Evolutionary conservation across 2,329 filamentous ascomycete species (phyloP), one percentile per base, ranked within the genome.

Genomic region (Thielaviopsis musarum): DNA sequence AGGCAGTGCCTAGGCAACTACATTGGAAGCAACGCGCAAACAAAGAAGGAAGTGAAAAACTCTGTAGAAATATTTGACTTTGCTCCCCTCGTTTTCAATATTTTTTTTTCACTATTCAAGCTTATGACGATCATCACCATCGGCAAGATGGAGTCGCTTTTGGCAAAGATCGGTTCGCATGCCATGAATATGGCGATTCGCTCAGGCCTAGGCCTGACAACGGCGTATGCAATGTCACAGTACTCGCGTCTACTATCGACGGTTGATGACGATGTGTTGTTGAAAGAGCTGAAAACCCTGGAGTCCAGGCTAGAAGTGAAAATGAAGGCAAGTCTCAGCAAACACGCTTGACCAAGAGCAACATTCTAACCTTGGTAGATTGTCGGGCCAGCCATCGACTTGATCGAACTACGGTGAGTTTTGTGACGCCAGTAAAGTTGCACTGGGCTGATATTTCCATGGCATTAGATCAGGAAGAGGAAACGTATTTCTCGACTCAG

Each of bases 151-250:
- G 89, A 95, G 69, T 76, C 76, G 58, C 75, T 82, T 63, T 71
- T 82, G 60, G 67, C 75, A 56, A 70, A 72, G 52, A 69, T 82
- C 61, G 78, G 78, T 63, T 70, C 75, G 55, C 88, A 94, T 73
- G 88, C 88, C 56, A 85, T 94, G 79, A 95, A 89, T 73, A 94
- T 93, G 79, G 90, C 90, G 69, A 91, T 96, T 66, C 78, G 87
- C 56, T 91, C 89, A 19, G 90, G 90, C 56, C 84, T 97, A 64
- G 83, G 87, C 55, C 79, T 95, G 64, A 95, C 91, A 1, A 89
- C 88, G 57, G 82, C 79, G 48, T 95, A 90, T 73, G 88, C 90
- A n/a, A 77, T 95, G 63, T 81, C 81, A 61, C 89, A 95, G 70
- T 90, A 87, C 60, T 82, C 85, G 1, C 81, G 86, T 51, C 74